Conservation (phyloP, 2,329 filamentous ascomycete genomes). For the Fusarium anthophilum region DNA sequence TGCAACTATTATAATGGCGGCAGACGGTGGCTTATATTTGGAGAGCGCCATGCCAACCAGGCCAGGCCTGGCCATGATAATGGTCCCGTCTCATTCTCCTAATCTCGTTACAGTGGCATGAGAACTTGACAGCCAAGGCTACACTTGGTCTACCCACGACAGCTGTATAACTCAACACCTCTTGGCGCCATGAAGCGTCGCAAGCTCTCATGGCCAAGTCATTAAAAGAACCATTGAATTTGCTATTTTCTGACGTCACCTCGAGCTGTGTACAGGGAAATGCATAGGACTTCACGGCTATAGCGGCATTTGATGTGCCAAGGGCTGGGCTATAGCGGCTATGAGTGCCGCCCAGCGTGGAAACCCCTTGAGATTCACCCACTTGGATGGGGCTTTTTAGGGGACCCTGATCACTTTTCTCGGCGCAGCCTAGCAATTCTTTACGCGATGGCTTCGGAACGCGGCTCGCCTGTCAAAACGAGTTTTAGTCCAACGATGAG, state of each 20-base stretch:
- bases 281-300: slow-evolving; percentile 19
- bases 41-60: slow-evolving; percentile 1
- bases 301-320: slow-evolving; percentile 32
- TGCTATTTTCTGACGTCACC: slow-evolving; percentile 37
- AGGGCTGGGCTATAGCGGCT: slow-evolving; percentile 33
- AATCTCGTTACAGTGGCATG: slow-evolving; percentile 5
- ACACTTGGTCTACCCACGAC: slow-evolving; percentile 30
- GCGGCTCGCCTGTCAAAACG: slow-evolving; percentile 10
- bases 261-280: slow-evolving; percentile 5
- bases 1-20: slow-evolving; percentile 7
- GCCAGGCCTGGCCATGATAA: background rate
- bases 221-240: slow-evolving; percentile 9
- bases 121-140: background rate
- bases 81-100: background rate
- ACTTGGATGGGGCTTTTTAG: background rate
- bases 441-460: slow-evolving; percentile 28
- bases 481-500: background rate
- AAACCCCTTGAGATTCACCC: slow-evolving; percentile 1
- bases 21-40: slow-evolving; percentile 34
- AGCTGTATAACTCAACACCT: slow-evolving; percentile 5
- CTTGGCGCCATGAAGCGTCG: slow-evolving; percentile 34
- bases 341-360: slow-evolving; percentile 19
- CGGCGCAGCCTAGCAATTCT: background rate
- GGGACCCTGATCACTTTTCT: slow-evolving; percentile 21
- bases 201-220: slow-evolving; percentile 30